phyloP scores from a whole-genome alignment of 2,329 filamentous ascomycete species.

The Trichoderma semiorbis region DNA sequence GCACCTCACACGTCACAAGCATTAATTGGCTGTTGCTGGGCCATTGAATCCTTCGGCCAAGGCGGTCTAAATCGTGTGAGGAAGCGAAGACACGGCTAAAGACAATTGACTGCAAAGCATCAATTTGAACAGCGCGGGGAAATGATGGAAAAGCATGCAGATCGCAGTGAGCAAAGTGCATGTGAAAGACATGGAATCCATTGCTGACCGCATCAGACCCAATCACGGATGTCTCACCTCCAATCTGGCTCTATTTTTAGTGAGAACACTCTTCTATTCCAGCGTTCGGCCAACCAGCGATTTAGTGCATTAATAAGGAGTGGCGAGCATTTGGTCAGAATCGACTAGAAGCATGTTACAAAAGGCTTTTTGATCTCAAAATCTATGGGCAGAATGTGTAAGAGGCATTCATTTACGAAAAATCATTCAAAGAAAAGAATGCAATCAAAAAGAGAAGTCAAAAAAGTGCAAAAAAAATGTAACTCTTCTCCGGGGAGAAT shows the following conservation, averaged over 20 bases:
- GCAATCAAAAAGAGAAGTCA: not conserved
- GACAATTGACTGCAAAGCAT: not conserved
- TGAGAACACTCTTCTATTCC: not conserved
- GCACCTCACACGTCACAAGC: not conserved
- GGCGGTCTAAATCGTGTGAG: not conserved
- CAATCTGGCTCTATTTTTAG: not conserved
- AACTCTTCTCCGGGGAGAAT: constrained; percentile 22
- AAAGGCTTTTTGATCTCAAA: not conserved
- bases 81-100: not conserved
- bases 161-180: not conserved
- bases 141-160: not conserved
- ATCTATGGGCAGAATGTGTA: not conserved
- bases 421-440: not conserved
- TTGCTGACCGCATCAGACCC: not conserved
- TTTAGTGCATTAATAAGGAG: not conserved
- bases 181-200: not conserved
- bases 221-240: not conserved
- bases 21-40: not conserved
- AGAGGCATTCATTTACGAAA: not conserved
- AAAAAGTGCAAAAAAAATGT: constrained; percentile 14
- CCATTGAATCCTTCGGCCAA: not conserved
- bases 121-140: not conserved
- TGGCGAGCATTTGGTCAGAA: not conserved
- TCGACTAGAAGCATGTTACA: not conserved
- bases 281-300: not conserved